phyloP scores from a whole-genome alignment of 805 yeast genomes.

The Wickerhamiella hasegawae region DNA sequence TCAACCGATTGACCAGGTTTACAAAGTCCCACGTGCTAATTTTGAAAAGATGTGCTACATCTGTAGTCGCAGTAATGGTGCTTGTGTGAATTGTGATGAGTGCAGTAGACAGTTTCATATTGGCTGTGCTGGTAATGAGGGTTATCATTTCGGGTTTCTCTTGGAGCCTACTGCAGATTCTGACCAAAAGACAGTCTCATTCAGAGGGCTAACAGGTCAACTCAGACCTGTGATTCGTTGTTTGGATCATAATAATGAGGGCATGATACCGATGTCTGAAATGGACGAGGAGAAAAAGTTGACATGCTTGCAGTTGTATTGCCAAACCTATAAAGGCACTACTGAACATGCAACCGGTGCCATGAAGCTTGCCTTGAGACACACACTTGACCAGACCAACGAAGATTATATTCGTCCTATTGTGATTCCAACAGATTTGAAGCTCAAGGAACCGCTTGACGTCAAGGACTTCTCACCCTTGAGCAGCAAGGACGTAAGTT shows the following conservation, averaged over 20 bases:
- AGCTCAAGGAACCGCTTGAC: neutral
- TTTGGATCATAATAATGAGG: slow-evolving; percentile 14
- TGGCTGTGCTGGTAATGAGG: slow-evolving; percentile 39
- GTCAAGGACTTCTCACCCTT: neutral
- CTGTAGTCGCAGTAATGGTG: slow-evolving; percentile 40
- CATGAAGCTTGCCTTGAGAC: neutral
- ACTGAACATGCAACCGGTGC: neutral
- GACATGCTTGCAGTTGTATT: slow-evolving; percentile 20
- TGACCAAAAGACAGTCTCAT: slow-evolving; percentile 5
- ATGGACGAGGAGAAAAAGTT: slow-evolving; percentile 11
- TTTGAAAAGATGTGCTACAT: slow-evolving; percentile 19
- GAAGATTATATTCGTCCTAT: neutral
- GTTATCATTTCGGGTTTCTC: slow-evolving; percentile 39
- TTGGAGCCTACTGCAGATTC: slow-evolving; percentile 14
- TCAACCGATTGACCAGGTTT: slow-evolving; percentile 35
- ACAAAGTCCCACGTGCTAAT: no score
- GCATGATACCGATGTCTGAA: slow-evolving; percentile 15
- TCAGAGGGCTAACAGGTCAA: slow-evolving; percentile 13
- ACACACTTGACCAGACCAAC: no score
- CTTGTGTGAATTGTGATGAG: slow-evolving; percentile 30
- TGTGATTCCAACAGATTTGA: neutral
- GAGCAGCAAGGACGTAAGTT: neutral
- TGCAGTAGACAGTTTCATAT: slow-evolving; percentile 32
- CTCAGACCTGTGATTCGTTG: slow-evolving; percentile 21
- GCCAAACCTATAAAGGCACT: slow-evolving; percentile 12